A percentile compares a stretch with the other conserved stretches of the same genome.
Evolutionary conservation across 306 rosid species (phyloP).

Genomic region (Calophaca sinica): DNA sequence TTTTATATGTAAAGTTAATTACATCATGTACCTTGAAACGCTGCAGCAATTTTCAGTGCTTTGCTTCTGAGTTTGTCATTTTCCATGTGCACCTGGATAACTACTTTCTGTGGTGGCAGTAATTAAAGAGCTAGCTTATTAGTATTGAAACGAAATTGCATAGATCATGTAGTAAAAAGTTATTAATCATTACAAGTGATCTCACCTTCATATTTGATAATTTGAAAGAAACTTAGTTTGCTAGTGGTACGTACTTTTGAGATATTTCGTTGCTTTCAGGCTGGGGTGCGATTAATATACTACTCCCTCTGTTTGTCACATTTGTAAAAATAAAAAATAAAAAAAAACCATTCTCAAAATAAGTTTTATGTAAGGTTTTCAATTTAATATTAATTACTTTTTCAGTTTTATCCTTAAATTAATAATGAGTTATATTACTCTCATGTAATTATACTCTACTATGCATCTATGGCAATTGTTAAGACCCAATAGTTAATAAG

Average conservation of each 20-base stretch:
- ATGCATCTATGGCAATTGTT: too few relatives aligned
- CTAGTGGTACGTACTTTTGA: neutral
- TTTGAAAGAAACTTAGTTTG: too few relatives aligned
- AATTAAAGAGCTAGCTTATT: neutral
- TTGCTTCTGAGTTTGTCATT: constrained; percentile 47
- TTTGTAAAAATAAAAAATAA: too few relatives aligned
- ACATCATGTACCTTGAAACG: constrained; percentile 35
- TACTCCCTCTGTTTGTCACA: too few relatives aligned
- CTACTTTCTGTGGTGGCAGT: constrained; percentile 35
- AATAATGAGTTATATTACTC: too few relatives aligned
- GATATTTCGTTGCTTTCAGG: neutral
- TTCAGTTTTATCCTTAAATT: too few relatives aligned
- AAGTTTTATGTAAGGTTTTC: too few relatives aligned
- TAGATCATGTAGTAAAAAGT: neutral
- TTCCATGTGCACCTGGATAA: constrained; percentile 41
- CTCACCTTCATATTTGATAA: constrained; percentile 11
- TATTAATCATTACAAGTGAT: neutral
- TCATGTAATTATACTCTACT: too few relatives aligned
- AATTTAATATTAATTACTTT: too few relatives aligned
- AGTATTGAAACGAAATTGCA: constrained; percentile 8
- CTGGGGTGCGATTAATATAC: neutral
- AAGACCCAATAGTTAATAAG: too few relatives aligned
- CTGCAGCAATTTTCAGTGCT: constrained; percentile 47
- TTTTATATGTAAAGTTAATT: too few relatives aligned
- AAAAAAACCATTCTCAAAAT: too few relatives aligned